Percentiles rank a stretch among this genome's conserved stretches.
Evolutionary conservation across 2,329 filamentous ascomycete species (phyloP).

Genomic region (Beauveria varroae): DNA sequence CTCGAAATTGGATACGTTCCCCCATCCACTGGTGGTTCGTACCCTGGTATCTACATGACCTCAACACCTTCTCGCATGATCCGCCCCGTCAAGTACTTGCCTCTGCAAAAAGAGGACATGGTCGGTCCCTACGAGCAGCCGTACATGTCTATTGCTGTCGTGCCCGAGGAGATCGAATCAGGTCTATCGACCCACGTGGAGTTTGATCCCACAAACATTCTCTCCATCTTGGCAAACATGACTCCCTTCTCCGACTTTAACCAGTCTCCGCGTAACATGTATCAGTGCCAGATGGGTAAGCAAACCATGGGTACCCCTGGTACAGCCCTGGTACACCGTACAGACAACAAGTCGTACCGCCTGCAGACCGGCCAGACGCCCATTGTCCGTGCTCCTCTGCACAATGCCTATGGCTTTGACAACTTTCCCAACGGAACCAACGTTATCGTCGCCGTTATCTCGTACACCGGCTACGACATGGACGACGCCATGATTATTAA

Average conservation of each 20-base stretch:
- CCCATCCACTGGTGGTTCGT: constrained; percentile 82
- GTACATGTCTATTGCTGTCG: constrained; percentile 94
- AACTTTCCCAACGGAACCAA: constrained; percentile 98
- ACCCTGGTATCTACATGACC: constrained; percentile 91
- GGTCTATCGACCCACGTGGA: constrained; percentile 91
- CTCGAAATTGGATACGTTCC: constrained; percentile 92
- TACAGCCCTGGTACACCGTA: constrained; percentile 74
- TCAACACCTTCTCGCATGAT: constrained; percentile 81
- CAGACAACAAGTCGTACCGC: constrained; percentile 95
- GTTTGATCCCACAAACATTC: constrained; percentile 88
- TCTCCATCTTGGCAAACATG: constrained; percentile 97
- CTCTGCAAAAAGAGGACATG: constrained; percentile 76
- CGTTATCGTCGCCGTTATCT: constrained; percentile 93
- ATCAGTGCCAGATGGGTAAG: constrained; percentile 98
- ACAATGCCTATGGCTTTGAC: constrained; percentile 94
- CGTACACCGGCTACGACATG: constrained; percentile 99
- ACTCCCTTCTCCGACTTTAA: constrained; percentile 99
- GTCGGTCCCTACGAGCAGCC: constrained; percentile 94
- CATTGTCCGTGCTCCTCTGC: constrained; percentile 81
- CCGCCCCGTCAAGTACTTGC: constrained; percentile 84
- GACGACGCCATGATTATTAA: constrained; percentile 99
- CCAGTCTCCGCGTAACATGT: constrained; percentile 98
- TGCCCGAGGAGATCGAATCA: constrained; percentile 80
- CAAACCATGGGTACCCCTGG: constrained; percentile 98
- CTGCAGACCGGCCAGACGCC: constrained; percentile 95